These are phyloP conservation scores for Xylogone sp. DNA, from an alignment of 2,329 filamentous ascomycete species.

Conservation along the genomic window DNA sequence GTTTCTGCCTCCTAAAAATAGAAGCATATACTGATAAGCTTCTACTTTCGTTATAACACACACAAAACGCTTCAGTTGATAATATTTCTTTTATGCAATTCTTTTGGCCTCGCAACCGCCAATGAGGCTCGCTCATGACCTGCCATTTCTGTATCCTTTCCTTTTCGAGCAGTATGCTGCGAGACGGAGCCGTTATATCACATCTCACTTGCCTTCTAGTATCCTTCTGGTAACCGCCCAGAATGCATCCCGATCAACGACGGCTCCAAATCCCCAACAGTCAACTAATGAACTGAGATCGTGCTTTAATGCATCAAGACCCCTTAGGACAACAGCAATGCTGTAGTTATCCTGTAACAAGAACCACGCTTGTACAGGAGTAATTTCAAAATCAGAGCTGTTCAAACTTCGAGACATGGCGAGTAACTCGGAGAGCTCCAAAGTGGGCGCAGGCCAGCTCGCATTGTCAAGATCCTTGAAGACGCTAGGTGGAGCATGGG, in stretches of 20 bases:
- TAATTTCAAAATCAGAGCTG: slow-evolving; percentile 22
- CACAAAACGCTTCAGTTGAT: no score
- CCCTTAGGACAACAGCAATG: slow-evolving; percentile 1
- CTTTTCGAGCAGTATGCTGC: no score
- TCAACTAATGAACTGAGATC: slow-evolving; percentile 7
- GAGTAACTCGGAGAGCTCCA: slow-evolving; percentile 11
- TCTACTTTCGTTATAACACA: no score
- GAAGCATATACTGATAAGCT: no score
- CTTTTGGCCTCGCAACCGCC: no score
- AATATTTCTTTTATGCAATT: no score
- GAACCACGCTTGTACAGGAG: slow-evolving; percentile 28
- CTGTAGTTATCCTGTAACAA: slow-evolving; percentile 14
- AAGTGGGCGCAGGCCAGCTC: slow-evolving; percentile 5
- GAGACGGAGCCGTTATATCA: no score
- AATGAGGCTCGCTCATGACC: no score
- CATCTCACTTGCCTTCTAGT: not conserved
- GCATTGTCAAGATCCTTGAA: slow-evolving; percentile 1
- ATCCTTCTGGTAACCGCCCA: slow-evolving; percentile 14
- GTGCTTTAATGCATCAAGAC: slow-evolving; percentile 6
- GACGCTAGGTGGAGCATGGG: slow-evolving; percentile 11
- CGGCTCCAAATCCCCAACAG: slow-evolving; percentile 24
- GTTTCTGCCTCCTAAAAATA: no score
- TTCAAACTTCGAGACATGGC: slow-evolving; percentile 16
- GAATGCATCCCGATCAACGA: slow-evolving; percentile 20
- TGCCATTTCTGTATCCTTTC: no score